These are phyloP conservation scores for Rhizopogon roseolus DNA, from an alignment of 768 basidiomycete genomes.

Conservation along the genomic window DNA sequence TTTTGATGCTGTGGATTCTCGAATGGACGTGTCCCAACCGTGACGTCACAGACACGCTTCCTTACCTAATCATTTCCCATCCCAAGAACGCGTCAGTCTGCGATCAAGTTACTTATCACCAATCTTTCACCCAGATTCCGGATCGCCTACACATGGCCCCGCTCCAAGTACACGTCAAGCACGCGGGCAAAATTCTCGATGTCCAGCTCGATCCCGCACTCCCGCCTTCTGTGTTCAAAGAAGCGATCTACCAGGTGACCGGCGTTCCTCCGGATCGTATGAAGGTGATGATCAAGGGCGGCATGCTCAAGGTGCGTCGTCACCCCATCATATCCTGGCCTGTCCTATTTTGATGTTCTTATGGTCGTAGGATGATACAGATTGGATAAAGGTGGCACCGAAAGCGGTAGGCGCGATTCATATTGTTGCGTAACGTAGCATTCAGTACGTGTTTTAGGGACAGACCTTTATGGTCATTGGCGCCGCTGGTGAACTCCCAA, in stretches of 20 bases:
- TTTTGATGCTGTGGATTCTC: neutral
- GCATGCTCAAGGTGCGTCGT: constrained; percentile 72
- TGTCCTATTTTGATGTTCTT: neutral
- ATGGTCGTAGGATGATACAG: constrained; percentile 69
- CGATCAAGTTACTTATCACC: constrained; percentile 2
- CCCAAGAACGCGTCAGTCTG: constrained; percentile 9
- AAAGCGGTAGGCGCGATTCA: constrained; percentile 56
- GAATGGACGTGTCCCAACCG: constrained; percentile 2
- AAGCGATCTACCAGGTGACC: constrained; percentile 72
- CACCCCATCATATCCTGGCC: neutral
- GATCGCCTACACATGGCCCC: constrained; percentile 45
- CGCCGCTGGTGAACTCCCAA: constrained; percentile 86
- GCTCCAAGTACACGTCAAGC: constrained; percentile 80
- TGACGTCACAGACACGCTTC: constrained; percentile 19
- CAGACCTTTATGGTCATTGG: constrained; percentile 94
- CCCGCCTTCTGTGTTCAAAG: constrained; percentile 73
- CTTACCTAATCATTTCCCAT: constrained; percentile 29
- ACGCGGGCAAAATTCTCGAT: constrained; percentile 76
- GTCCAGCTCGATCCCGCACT: constrained; percentile 70
- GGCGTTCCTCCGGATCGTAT: constrained; percentile 88
- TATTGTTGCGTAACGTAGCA: neutral
- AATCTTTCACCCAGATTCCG: too few relatives aligned
- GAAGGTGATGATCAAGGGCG: constrained; percentile 97
- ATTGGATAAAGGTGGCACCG: constrained; percentile 78
- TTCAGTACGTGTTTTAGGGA: constrained; percentile 40